phyloP scores from a whole-genome alignment of 257 asterid species.

The Solanum peruvianum region DNA sequence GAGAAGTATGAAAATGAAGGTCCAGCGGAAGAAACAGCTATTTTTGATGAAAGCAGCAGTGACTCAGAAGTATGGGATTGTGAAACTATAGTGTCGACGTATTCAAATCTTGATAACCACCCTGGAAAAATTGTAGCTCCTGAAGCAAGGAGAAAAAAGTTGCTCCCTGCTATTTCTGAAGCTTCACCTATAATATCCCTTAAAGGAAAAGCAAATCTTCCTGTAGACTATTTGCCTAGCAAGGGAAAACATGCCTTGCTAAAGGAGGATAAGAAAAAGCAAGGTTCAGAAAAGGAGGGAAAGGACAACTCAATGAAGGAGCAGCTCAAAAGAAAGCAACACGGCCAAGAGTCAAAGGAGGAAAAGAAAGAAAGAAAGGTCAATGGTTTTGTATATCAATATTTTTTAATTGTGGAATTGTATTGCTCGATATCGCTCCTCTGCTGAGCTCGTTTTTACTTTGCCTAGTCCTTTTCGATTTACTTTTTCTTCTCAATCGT shows the following conservation, averaged over 20 bases:
- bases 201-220: slow-evolving; percentile 74
- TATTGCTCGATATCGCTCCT: not conserved
- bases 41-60: slow-evolving; percentile 67
- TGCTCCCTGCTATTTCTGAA: slow-evolving; percentile 31
- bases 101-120: slow-evolving; percentile 85
- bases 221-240: slow-evolving; percentile 66
- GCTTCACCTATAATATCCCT: slow-evolving; percentile 46
- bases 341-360: slow-evolving; percentile 74
- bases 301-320: slow-evolving; percentile 23
- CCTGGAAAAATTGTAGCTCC: slow-evolving; percentile 87
- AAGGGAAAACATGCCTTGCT: slow-evolving; percentile 27
- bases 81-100: slow-evolving; percentile 77
- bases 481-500: not conserved
- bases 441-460: not conserved
- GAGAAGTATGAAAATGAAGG: slow-evolving; percentile 47
- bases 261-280: slow-evolving; percentile 14
- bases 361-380: slow-evolving; percentile 98
- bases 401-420: not conserved
- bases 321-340: slow-evolving; percentile 40
- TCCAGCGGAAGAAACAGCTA: slow-evolving; percentile 30
- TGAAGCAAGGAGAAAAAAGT: slow-evolving; percentile 54
- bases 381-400: not conserved
- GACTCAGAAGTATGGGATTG: slow-evolving; percentile 91
- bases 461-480: not conserved
- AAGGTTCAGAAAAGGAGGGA: slow-evolving; percentile 24